Conservation (phyloP, 2,329 filamentous ascomycete genomes). For the Aspergillus nomiae region DNA sequence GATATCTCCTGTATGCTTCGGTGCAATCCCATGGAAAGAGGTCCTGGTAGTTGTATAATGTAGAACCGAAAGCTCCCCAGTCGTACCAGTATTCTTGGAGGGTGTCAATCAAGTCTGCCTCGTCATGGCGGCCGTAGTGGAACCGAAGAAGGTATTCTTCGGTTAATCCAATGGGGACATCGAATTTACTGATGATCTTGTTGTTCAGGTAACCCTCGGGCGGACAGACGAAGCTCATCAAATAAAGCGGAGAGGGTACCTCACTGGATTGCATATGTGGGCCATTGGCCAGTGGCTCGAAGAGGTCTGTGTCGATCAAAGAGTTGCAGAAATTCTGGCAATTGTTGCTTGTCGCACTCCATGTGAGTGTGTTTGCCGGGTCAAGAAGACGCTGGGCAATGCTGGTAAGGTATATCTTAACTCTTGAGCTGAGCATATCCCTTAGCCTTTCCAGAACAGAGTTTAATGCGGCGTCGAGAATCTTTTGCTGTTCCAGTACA, state of each 20-base stretch:
- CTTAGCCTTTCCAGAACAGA: slow-evolving; percentile 22
- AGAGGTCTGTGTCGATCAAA: slow-evolving; percentile 34
- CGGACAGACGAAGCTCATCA: slow-evolving; percentile 45
- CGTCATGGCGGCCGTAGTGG: slow-evolving; percentile 42
- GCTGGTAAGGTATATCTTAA: slow-evolving; percentile 34
- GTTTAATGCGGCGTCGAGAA: background rate
- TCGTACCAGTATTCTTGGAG: slow-evolving; percentile 52
- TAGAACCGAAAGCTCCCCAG: slow-evolving; percentile 45
- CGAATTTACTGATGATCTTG: slow-evolving; percentile 36
- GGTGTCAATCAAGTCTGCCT: slow-evolving; percentile 48
- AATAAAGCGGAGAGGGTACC: slow-evolving; percentile 31
- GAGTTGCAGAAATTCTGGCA: slow-evolving; percentile 44
- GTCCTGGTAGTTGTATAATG: slow-evolving; percentile 45
- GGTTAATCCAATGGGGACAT: slow-evolving; percentile 44
- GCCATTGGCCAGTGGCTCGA: slow-evolving; percentile 30
- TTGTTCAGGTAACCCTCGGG: slow-evolving; percentile 25
- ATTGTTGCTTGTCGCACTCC: slow-evolving; percentile 39
- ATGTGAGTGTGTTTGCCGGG: slow-evolving; percentile 29
- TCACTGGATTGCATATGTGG: background rate
- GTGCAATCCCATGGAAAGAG: slow-evolving; percentile 54
- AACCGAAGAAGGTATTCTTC: slow-evolving; percentile 49
- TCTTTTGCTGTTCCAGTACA: background rate
- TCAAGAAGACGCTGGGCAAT: slow-evolving; percentile 33
- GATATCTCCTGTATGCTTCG: slow-evolving; percentile 44
- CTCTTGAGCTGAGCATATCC: slow-evolving; percentile 21